A percentile compares a stretch with the other conserved stretches of the same genome.
Evolutionary conservation across 2,329 filamentous ascomycete species (phyloP).

Genomic region (Aciculosporium take): DNA sequence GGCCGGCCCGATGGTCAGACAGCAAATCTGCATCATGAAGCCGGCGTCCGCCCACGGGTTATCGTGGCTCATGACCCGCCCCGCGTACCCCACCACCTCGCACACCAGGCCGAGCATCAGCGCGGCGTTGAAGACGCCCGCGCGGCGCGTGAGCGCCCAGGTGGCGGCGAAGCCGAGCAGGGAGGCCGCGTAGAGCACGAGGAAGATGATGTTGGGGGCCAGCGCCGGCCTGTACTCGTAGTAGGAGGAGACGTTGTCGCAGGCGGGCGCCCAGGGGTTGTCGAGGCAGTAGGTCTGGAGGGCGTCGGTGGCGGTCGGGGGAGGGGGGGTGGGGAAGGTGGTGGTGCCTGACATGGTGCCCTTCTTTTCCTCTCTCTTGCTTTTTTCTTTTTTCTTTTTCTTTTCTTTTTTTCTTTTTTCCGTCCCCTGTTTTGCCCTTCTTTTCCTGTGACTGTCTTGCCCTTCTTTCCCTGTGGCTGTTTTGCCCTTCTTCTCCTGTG

Average conservation of each 20-base stretch:
- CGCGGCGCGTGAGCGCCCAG: conserved; percentile 30
- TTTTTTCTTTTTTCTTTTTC: background rate
- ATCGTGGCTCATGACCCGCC: conserved; percentile 38
- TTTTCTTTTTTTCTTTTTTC: background rate
- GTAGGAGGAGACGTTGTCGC: conserved; percentile 21
- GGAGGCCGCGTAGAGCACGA: conserved; percentile 33
- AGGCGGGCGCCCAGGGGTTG: conserved; percentile 15
- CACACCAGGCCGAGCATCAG: conserved; percentile 38
- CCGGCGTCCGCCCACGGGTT: conserved; percentile 35
- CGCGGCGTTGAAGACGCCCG: conserved; percentile 35
- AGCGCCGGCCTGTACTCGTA: conserved; percentile 39
- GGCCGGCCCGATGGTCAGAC: conserved; percentile 49
- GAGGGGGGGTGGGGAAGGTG: background rate
- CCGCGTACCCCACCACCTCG: conserved; percentile 46
- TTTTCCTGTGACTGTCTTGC: background rate
- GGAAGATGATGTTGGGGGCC: conserved; percentile 35
- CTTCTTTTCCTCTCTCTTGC: too few relatives aligned
- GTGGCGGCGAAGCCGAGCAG: conserved; percentile 26
- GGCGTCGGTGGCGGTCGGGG: background rate
- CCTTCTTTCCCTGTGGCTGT: background rate
- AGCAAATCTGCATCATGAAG: conserved; percentile 44
- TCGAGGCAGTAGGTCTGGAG: conserved; percentile 14
- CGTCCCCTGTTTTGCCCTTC: background rate
- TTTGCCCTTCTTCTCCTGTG: background rate
- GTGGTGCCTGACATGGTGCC: too few relatives aligned